These are phyloP conservation scores for Knufia fluminis DNA, from an alignment of 2,329 filamentous ascomycete species.

Conservation along the genomic window DNA sequence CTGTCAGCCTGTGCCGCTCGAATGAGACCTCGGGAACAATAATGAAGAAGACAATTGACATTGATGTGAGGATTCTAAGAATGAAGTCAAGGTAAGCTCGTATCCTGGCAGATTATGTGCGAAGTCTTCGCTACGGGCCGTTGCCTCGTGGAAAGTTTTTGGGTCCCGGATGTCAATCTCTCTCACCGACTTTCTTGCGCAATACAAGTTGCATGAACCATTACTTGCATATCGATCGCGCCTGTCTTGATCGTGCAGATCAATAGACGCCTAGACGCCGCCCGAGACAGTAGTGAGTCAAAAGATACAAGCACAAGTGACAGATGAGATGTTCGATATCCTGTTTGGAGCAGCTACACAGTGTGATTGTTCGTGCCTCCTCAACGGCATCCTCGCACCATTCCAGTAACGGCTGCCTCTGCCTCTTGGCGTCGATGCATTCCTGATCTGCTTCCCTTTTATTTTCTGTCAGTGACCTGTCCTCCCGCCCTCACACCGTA, in stretches of 20 bases:
- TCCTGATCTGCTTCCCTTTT: no score
- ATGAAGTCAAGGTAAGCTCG: constrained; percentile 5
- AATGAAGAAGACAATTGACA: neutral
- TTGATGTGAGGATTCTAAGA: neutral
- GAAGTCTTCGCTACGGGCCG: constrained; percentile 7
- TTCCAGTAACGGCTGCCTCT: no score
- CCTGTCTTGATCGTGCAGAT: constrained; percentile 1
- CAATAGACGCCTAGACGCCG: constrained; percentile 2
- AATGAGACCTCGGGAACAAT: neutral
- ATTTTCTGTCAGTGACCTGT: no score
- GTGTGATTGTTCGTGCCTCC: neutral
- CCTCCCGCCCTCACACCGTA: no score
- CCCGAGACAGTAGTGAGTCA: neutral
- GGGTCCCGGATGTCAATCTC: constrained; percentile 2
- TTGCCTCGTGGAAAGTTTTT: constrained; percentile 6
- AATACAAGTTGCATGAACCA: constrained; percentile 7
- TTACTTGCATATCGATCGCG: constrained; percentile 6
- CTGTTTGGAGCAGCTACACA: neutral
- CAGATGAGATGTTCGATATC: no score
- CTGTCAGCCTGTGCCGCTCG: neutral
- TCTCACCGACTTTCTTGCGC: constrained; percentile 11
- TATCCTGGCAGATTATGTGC: constrained; percentile 5
- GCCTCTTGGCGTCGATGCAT: no score
- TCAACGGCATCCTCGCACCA: no score
- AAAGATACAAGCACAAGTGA: neutral